phyloP scores from a whole-genome alignment of 1,284 basidiomycete genomes.

The Apiotrichum laibachii region DNA sequence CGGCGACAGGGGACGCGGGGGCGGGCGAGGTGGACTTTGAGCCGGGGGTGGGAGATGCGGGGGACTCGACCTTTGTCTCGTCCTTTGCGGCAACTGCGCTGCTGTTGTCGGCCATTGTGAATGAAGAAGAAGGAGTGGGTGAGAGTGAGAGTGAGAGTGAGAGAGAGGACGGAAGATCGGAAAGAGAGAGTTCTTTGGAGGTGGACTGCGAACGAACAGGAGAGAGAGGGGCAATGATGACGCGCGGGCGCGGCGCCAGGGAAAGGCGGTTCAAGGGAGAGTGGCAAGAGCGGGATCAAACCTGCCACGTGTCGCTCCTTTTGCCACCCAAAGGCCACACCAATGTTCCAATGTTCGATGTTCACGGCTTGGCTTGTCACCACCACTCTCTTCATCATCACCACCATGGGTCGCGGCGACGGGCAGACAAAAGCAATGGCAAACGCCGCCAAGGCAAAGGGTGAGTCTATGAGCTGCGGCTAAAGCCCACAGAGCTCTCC shows the following conservation, averaged over 20 bases:
- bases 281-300: too few relatives aligned
- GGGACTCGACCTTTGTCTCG: not conserved
- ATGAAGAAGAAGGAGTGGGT: not conserved
- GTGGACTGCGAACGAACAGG: not conserved
- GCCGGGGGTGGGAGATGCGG: not conserved
- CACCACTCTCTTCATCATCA: not conserved
- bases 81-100: not conserved
- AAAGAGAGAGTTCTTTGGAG: not conserved
- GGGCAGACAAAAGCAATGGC: slow-evolving; percentile 87
- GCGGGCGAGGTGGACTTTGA: not conserved
- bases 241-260: too few relatives aligned
- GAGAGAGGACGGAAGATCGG: not conserved
- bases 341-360: too few relatives aligned
- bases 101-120: not conserved
- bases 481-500: too few relatives aligned
- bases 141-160: not conserved
- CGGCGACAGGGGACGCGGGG: not conserved
- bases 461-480: slow-evolving; percentile 28
- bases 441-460: slow-evolving; percentile 95
- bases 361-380: not conserved
- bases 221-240: not conserved
- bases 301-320: too few relatives aligned
- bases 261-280: too few relatives aligned
- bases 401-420: slow-evolving; percentile 58
- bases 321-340: too few relatives aligned